Base-by-base conservation (phyloP, 2,329 filamentous ascomycete species). In the Fusarium sambucinum region DNA sequence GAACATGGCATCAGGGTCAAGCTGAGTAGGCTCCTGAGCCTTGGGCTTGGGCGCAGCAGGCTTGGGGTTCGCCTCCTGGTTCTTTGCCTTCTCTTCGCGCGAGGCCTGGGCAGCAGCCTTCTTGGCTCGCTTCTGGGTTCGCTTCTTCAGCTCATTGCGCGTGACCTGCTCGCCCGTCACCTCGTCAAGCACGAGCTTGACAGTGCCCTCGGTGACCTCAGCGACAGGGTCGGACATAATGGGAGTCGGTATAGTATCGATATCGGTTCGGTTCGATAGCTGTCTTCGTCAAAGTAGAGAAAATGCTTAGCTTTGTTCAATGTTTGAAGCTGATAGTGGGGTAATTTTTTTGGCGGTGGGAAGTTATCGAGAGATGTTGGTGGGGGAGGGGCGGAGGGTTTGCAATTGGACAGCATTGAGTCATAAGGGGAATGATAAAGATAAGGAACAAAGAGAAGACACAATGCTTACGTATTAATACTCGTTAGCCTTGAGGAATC, bases 1-100 rank as follows among this genome's bases (percentile, higher is more conserved):
- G 83, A 94, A 95, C 87, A 94, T 94, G 69, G 86, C 83, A 66
- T 92, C 85, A 0, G 85, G 82, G 66, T 88, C 86, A 41, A 86
- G 71, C 40, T 78, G 74, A 9, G 78, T 74, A 55, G 73, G 68
- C 38, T 82, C 80, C 32, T 83, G 82, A 23, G 78, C 75, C 76
- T 86, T 86, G 52, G 82, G 80, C 74, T 87, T 85, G 65, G 77
- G 56, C 48, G 74, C 69, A 21, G 68, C 64, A 30, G 73, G 55
- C 50, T 63, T 55, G 1, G 73, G 78, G 75, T 73, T 72, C 30
- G 73, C 73, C 38, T 76, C 73, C 64, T 38, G 77, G 74, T 55
- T 77, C 70, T 55, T 74, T 13, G 75, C 75, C 4, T 75, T 76
- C 27, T 77, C 73, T 33, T 76, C 75, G n/a, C 75, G 78, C 73